A percentile compares a stretch with the other conserved stretches of the same genome.
phyloP scores from a whole-genome alignment of 495 filamentous ascomycete genomes.

The Aspergillus avenaceus region DNA sequence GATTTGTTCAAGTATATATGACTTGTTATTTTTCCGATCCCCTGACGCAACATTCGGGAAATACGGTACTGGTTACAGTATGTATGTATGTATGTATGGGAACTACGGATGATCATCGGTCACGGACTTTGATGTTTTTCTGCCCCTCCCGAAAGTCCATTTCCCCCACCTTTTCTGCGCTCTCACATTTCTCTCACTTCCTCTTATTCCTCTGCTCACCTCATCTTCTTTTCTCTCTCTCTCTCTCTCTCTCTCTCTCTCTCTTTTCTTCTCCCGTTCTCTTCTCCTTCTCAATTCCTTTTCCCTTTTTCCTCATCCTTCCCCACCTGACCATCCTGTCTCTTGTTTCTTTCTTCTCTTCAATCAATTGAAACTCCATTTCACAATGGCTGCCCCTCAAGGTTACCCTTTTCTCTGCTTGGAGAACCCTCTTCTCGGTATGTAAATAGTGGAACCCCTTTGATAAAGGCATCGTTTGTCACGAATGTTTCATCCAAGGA shows the following conservation, averaged over 20 bases:
- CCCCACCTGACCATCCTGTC: neutral
- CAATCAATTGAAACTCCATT: slow-evolving; percentile 1
- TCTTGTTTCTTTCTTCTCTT: slow-evolving; percentile 1
- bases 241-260: slow-evolving; percentile 1
- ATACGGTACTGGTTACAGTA: neutral
- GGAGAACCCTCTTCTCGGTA: slow-evolving; percentile 95
- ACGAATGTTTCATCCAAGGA: too few species aligned
- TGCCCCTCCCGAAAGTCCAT: slow-evolving; percentile 23
- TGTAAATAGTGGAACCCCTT: slow-evolving; percentile 24
- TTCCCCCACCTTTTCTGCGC: slow-evolving; percentile 13
- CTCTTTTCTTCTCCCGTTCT: slow-evolving; percentile 8
- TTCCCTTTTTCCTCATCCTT: neutral
- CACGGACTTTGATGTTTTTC: slow-evolving; percentile 15
- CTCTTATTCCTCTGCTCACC: slow-evolving; percentile 3
- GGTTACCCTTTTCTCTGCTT: slow-evolving; percentile 83
- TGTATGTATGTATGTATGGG: neutral
- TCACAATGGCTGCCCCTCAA: slow-evolving; percentile 61
- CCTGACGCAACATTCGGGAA: slow-evolving; percentile 2
- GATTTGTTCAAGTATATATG: too few species aligned
- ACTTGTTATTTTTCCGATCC: too few species aligned
- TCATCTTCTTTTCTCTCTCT: slow-evolving; percentile 7
- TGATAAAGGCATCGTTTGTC: too few species aligned
- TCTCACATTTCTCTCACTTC: slow-evolving; percentile 6
- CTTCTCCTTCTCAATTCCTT: slow-evolving; percentile 4
- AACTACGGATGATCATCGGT: neutral